These are phyloP conservation scores for Rhinocladiella mackenziei DNA, from an alignment of 2,329 filamentous ascomycete genomes.

Conservation along the genomic window DNA sequence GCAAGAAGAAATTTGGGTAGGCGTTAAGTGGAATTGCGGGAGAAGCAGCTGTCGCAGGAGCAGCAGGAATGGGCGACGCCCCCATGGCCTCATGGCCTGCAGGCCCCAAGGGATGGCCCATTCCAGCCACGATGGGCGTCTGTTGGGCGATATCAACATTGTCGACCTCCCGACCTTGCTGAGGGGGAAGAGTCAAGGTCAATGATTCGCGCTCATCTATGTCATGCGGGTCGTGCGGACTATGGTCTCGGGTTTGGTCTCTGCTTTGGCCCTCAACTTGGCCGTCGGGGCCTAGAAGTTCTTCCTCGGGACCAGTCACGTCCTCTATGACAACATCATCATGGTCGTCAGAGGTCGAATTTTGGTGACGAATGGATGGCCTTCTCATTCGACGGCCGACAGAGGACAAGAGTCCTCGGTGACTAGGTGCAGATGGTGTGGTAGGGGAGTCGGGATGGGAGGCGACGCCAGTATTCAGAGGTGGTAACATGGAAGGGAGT, in stretches of 20 bases:
- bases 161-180: constrained; percentile 77
- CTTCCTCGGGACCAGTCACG: constrained; percentile 59
- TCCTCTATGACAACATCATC: constrained; percentile 86
- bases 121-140: constrained; percentile 76
- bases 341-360: constrained; percentile 77
- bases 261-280: constrained; percentile 67
- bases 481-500: constrained; percentile 73
- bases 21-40: constrained; percentile 67
- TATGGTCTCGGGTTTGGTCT: constrained; percentile 22
- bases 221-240: constrained; percentile 20
- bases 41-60: constrained; percentile 62
- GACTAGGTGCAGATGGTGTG: constrained; percentile 68
- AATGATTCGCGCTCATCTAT: constrained; percentile 48
- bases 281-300: constrained; percentile 56
- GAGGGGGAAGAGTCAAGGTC: constrained; percentile 66
- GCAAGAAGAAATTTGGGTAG: constrained; percentile 76
- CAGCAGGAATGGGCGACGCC: constrained; percentile 68
- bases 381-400: constrained; percentile 60
- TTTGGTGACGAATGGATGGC: constrained; percentile 83
- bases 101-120: constrained; percentile 66
- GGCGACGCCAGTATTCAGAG: constrained; percentile 62
- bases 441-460: constrained; percentile 94
- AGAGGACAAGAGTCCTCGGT: constrained; percentile 53
- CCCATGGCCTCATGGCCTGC: constrained; percentile 66
- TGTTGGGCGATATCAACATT: constrained; percentile 93